These are phyloP conservation scores for Penicillium coprophilum DNA, from an alignment of 495 filamentous ascomycete genomes.

Conservation along the genomic window DNA sequence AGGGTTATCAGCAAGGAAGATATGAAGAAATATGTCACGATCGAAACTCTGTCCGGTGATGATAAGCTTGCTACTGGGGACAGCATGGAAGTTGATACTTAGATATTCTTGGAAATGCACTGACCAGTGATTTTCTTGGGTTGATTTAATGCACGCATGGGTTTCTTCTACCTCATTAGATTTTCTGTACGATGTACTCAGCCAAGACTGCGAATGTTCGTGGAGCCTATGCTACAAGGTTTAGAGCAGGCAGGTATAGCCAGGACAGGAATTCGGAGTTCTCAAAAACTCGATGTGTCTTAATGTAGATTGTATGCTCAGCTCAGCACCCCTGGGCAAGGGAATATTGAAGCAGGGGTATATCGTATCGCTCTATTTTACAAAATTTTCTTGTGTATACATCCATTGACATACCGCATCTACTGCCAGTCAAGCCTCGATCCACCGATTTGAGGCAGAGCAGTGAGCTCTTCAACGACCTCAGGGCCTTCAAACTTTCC, in stretches of 20 bases:
- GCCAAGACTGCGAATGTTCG: not conserved
- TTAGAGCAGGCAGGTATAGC: not conserved
- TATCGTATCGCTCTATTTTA: conserved; percentile 7
- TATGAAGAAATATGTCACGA: conserved; percentile 90
- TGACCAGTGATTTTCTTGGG: conserved; percentile 19
- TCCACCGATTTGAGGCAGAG: conserved; percentile 9
- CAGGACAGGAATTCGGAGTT: conserved; percentile 2
- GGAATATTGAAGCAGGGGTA: conserved; percentile 6
- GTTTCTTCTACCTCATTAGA: conserved; percentile 11
- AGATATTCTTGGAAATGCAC: conserved; percentile 26
- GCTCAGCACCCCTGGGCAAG: not conserved
- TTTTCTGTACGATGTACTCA: not conserved
- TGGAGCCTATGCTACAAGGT: conserved; percentile 4
- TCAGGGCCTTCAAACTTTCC: conserved; percentile 36
- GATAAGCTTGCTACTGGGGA: conserved; percentile 64
- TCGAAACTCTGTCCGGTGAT: conserved; percentile 71
- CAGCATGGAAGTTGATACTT: conserved; percentile 93
- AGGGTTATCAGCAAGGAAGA: conserved; percentile 90
- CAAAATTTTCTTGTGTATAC: not conserved
- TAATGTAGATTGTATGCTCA: conserved; percentile 2
- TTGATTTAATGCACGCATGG: conserved; percentile 25
- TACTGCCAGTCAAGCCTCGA: not conserved
- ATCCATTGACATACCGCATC: not conserved
- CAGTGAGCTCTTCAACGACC: conserved; percentile 28
- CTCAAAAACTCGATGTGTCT: not conserved